Evolutionary conservation across 345 rosid species (phyloP), one percentile per base, ranked within the genome.

Genomic region (Aethionema arabicum): DNA sequence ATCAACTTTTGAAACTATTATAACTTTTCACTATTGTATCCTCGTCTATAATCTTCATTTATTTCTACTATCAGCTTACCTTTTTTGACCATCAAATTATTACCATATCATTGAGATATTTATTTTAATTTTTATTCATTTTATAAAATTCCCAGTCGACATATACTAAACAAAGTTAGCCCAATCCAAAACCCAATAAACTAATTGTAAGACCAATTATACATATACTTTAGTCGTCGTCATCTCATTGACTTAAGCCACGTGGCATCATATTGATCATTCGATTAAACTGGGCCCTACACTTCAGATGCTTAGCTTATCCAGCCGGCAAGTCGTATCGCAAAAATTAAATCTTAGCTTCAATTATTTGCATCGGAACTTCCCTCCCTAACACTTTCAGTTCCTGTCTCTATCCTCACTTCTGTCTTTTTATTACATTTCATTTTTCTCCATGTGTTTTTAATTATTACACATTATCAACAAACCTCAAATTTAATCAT

Each of bases 321-420:
- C 70, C 56, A 71, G 30, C 70, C 70, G 75, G 65, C 75, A 70
- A 70, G 75, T 58, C 70, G 31, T 65, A 43, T 70, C 65, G 69
- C n/a, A 65, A 58, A 64, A 71, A 71, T 63, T 65, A 56, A 64
- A 63, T 71, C 61, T 59, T 50, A 58, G 52, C 64, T 52, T 71
- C 75, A 71, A 71, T 64, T 57, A 71, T 64, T 71, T 64, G 70
- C 52, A 63, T 70, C 47, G 75, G 60, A 71, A 64, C 75, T 51
- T 68, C 43, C 56, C 75, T 66, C 75, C 50, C 27, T 1, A 21
- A 21, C 27, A 57, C 70, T 57, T 51, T 27, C 69, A 56, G 54
- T 70, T 56, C 47, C 53, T 51, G 74, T 64, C 75, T 52, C 43
- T 51, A 44, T 57, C 42, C 11, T 41, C 70, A 71, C 51, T 55